Base-by-base conservation (phyloP, 345 rosid genomes). In the Draba incana region DNA sequence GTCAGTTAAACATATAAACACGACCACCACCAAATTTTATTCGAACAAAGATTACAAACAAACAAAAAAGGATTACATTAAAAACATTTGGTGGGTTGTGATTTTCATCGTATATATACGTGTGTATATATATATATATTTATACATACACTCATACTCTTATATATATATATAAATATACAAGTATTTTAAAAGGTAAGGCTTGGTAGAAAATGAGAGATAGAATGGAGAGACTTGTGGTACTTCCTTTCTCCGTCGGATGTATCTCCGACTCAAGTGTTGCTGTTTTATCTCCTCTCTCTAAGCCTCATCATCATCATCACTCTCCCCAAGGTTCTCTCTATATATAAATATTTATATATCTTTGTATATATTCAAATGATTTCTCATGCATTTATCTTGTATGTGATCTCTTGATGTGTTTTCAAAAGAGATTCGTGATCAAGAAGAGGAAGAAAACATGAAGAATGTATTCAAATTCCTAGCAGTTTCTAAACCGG, bases 241-340 rank as follows among this genome's bases (percentile, higher is more conserved):
- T 86, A 57, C 90, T 89, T 77, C 96, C 96, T 23, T 89, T 89
- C 81, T 79, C 96, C 8, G 75, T 77, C 23, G 92, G 96, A 27
- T 89, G 96, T 64, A 74, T 86, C 58, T 89, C 92, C 51, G 87
- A 82, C 33, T 84, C 92, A 38, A 85, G 96, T 64, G 86, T 89
- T 50, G 86, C 83, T 24, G 84, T 89, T 53, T 53, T 60, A 27
- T 74, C 78, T 60, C 78, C 78, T 60, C 63, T 67, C 73, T 74
- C 73, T 67, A 39, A 60, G 49, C 44, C 37, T 54, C 60, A 31
- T 64, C 82, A 38, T 63, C 82, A 37, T 44, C 85, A 24, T 48
- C 77, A 31, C 15, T 65, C 60, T 35, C 78, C 44, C 61, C 67
- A 76, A 82, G 87, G 75, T 70, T 83, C 41, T 25, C 10, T 43